Evolutionary conservation across 495 filamentous ascomycete genomes (phyloP).

Genomic region (Lasiosphaeris hirsuta): DNA sequence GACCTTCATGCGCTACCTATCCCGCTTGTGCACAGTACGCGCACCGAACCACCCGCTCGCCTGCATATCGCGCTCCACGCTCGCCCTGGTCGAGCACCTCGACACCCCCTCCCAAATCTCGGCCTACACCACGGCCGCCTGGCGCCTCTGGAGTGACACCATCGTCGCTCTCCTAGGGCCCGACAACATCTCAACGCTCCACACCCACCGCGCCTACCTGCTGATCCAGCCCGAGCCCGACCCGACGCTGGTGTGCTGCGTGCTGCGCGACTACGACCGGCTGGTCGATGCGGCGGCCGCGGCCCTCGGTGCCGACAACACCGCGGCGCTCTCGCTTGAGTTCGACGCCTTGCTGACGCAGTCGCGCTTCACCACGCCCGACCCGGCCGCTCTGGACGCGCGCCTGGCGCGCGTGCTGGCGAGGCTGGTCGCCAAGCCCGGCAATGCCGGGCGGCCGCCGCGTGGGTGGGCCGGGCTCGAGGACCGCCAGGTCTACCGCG

Average conservation of each 20-base stretch:
- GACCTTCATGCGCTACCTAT: slow-evolving; percentile 14
- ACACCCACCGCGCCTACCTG: slow-evolving; percentile 14
- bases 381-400: not conserved
- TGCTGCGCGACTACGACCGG: slow-evolving; percentile 7
- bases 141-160: slow-evolving; percentile 12
- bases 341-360: slow-evolving; percentile 12
- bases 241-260: not conserved
- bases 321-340: not conserved
- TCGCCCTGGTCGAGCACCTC: not conserved
- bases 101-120: not conserved
- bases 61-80: not conserved
- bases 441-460: not conserved
- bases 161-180: not conserved
- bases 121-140: slow-evolving; percentile 7
- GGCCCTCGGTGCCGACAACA: not conserved
- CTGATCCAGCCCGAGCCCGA: slow-evolving; percentile 6
- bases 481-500: slow-evolving; percentile 11
- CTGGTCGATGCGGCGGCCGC: not conserved
- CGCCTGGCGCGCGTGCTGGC: not conserved
- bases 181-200: slow-evolving; percentile 6
- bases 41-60: slow-evolving; percentile 8
- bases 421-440: not conserved
- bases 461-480: not conserved
- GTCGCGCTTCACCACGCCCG: slow-evolving; percentile 1
- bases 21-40: not conserved